Percentiles rank a stretch among this genome's conserved stretches.
Evolutionary conservation across 1,139 yeast genomes (phyloP).

Genomic region (Kurtzmaniella quercitrusa): DNA sequence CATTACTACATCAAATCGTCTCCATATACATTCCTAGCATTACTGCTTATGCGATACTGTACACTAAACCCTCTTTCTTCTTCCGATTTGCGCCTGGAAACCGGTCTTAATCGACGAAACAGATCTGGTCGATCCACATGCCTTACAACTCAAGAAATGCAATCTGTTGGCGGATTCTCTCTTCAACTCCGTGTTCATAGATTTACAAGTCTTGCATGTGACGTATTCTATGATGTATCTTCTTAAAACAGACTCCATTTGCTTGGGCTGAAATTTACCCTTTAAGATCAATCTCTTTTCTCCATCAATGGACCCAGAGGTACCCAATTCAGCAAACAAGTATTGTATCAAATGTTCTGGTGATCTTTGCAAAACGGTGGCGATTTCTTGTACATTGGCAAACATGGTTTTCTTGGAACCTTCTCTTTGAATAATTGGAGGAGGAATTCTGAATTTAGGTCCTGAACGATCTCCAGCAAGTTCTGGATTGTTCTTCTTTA

Average conservation of each 20-base stretch:
- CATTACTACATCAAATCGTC: not conserved
- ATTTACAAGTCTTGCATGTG: constrained; percentile 97
- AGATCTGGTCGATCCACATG: constrained; percentile 97
- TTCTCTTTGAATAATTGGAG: constrained; percentile 95
- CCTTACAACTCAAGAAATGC: constrained; percentile 95
- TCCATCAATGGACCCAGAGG: constrained; percentile 98
- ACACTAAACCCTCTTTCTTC: constrained; percentile 52
- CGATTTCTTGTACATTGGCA: constrained; percentile 91
- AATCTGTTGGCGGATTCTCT: constrained; percentile 95
- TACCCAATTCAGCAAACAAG: constrained; percentile 97
- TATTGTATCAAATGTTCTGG: constrained; percentile 97
- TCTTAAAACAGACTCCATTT: constrained; percentile 93
- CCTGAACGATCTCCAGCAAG: constrained; percentile 95
- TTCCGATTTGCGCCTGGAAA: constrained; percentile 94
- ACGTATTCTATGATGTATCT: constrained; percentile 96
- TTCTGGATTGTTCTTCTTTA: constrained; percentile 94
- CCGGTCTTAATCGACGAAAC: constrained; percentile 98
- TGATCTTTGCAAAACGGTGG: constrained; percentile 91
- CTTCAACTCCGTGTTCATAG: constrained; percentile 92
- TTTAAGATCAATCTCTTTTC: constrained; percentile 93
- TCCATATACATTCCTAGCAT: not conserved
- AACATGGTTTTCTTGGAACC: constrained; percentile 95
- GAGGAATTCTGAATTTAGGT: constrained; percentile 93
- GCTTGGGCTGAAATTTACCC: constrained; percentile 98
- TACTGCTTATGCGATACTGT: constrained; percentile 2